Evolutionary conservation across 345 rosid species (phyloP).

Genomic region (Aurinia saxatilis): DNA sequence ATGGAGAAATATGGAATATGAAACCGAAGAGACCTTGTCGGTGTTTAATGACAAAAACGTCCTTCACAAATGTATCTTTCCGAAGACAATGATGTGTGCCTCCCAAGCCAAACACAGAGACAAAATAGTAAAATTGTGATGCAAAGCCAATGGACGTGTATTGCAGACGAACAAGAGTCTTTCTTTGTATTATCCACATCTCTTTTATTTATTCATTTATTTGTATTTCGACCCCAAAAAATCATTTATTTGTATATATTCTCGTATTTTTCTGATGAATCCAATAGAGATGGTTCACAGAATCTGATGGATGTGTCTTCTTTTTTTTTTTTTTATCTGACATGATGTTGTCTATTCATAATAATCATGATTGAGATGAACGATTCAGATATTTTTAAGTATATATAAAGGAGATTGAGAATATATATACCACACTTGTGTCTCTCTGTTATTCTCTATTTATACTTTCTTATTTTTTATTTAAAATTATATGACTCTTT

Average conservation of each 20-base stretch:
- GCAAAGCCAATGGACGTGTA: slow-evolving; percentile 20
- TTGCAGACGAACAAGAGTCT: slow-evolving; percentile 3
- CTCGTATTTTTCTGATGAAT: background rate
- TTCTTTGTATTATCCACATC: slow-evolving; percentile 15
- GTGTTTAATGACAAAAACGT: background rate
- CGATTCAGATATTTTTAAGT: slow-evolving; percentile 2
- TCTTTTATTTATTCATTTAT: background rate
- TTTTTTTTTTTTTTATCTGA: too few species aligned
- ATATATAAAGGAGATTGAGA: too few species aligned
- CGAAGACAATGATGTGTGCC: slow-evolving; percentile 22
- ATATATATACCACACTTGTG: too few species aligned
- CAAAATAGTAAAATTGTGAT: slow-evolving; percentile 21
- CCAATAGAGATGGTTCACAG: slow-evolving; percentile 14
- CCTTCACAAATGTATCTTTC: slow-evolving; percentile 23
- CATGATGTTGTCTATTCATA: slow-evolving; percentile 17
- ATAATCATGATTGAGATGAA: slow-evolving; percentile 14
- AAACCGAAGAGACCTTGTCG: slow-evolving; percentile 9
- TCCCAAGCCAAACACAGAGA: slow-evolving; percentile 25
- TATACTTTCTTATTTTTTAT: too few species aligned
- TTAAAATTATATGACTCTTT: background rate
- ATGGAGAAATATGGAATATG: background rate
- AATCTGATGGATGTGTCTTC: slow-evolving; percentile 14
- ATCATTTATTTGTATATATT: background rate
- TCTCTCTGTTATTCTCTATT: too few species aligned
- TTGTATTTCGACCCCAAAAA: too few species aligned